These are phyloP conservation scores for Pontederia crassipes DNA, from an alignment of 176 grass and related monocot genomes.

Conservation along the genomic window DNA sequence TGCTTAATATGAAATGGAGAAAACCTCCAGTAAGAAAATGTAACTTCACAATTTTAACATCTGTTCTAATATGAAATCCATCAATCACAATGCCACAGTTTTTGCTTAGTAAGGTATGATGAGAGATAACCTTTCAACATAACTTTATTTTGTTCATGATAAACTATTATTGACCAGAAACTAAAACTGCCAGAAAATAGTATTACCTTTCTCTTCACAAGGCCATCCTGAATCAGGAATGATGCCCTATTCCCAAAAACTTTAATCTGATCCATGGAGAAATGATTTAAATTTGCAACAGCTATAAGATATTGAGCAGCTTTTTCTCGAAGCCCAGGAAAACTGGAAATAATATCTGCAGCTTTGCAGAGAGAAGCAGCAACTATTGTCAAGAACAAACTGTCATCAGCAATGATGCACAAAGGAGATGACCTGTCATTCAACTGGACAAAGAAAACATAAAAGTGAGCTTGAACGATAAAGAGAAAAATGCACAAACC, in stretches of 20 bases:
- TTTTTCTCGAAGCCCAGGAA: conserved; percentile 60
- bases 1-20: too few species aligned
- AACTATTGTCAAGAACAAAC: conserved; percentile 60
- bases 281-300: conserved; percentile 59
- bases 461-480: conserved; percentile 20
- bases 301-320: conserved; percentile 51
- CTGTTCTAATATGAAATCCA: too few species aligned
- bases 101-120: too few species aligned
- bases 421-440: conserved; percentile 41
- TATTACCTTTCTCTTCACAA: conserved; percentile 60
- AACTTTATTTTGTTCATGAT: too few species aligned
- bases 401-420: conserved; percentile 82
- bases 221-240: conserved; percentile 34
- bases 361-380: conserved; percentile 51
- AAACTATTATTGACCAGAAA: too few species aligned
- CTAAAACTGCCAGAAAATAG: not conserved
- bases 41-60: too few species aligned
- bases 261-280: conserved; percentile 49
- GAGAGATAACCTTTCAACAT: too few species aligned
- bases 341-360: conserved; percentile 57
- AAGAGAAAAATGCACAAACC: conserved; percentile 5
- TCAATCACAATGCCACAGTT: too few species aligned
- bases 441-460: conserved; percentile 39
- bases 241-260: conserved; percentile 47
- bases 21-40: too few species aligned